Evolutionary conservation across 257 asterid genomes (phyloP).

Genomic region (Solanum bulbocastanum): DNA sequence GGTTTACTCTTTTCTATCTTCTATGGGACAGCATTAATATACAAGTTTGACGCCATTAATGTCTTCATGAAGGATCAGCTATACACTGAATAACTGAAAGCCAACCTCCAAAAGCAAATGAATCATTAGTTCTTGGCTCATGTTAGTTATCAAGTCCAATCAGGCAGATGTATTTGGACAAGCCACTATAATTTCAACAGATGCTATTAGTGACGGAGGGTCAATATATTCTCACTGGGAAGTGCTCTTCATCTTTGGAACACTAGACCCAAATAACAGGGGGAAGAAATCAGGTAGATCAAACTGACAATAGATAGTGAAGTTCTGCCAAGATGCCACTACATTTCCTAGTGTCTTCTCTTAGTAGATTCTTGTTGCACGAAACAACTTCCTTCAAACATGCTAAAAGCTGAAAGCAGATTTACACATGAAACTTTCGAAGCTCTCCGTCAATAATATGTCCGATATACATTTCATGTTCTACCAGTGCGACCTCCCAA

Average conservation of each 20-base stretch:
- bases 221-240: neutral
- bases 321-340: neutral
- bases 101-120: conserved; percentile 23
- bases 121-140: conserved; percentile 19
- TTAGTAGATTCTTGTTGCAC: neutral
- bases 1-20: conserved; percentile 25
- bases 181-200: conserved; percentile 10
- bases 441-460: neutral
- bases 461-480: conserved; percentile 1
- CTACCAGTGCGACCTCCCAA: conserved; percentile 40
- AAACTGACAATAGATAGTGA: neutral
- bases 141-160: conserved; percentile 15
- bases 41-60: conserved; percentile 32
- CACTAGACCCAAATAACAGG: neutral
- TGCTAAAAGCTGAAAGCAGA: neutral
- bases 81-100: conserved; percentile 28
- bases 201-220: neutral
- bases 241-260: conserved; percentile 5
- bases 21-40: conserved; percentile 34
- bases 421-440: neutral
- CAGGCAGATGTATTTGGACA: conserved; percentile 23
- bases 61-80: conserved; percentile 29
- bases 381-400: neutral
- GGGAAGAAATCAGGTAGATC: neutral
- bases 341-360: conserved; percentile 1